Evolutionary conservation across 768 basidiomycete species (phyloP).

Genomic region (Austroboletus festivus): DNA sequence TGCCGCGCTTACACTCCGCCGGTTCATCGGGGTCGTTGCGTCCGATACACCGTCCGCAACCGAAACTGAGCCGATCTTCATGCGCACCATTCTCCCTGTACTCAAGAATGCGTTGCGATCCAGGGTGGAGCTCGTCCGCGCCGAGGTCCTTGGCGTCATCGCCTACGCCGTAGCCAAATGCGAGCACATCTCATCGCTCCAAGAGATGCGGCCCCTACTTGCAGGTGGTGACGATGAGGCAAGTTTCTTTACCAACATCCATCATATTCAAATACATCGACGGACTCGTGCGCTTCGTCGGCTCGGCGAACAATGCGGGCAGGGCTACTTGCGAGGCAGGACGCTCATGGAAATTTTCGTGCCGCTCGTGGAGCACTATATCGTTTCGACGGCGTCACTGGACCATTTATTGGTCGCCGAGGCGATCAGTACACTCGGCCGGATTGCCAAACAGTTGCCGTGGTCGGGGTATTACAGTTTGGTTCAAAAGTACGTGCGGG

Average conservation of each 20-base stretch:
- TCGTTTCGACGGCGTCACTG: constrained; percentile 54
- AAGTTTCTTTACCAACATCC: constrained; percentile 94
- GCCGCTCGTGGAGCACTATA: constrained; percentile 81
- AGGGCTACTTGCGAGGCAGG: constrained; percentile 60
- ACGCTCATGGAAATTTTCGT: constrained; percentile 81
- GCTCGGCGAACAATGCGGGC: constrained; percentile 73
- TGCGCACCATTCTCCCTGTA: constrained; percentile 67
- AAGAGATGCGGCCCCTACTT: constrained; percentile 79
- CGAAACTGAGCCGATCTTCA: constrained; percentile 54
- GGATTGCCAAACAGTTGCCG: constrained; percentile 67
- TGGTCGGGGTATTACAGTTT: constrained; percentile 85
- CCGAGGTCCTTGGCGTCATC: constrained; percentile 77
- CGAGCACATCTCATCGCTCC: constrained; percentile 52
- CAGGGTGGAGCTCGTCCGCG: constrained; percentile 81
- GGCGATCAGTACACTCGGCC: constrained; percentile 76
- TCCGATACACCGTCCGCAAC: constrained; percentile 28
- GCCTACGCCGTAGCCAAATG: constrained; percentile 71
- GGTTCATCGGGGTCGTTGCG: constrained; percentile 65
- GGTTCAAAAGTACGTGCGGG: constrained; percentile 77
- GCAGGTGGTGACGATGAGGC: constrained; percentile 91
- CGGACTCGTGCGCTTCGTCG: constrained; percentile 82
- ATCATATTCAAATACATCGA: constrained; percentile 90
- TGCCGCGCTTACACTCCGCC: constrained; percentile 70
- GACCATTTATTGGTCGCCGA: constrained; percentile 92
- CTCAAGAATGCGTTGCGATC: constrained; percentile 77